Evolutionary conservation across 495 filamentous ascomycete genomes (phyloP).

Genomic region (Parmelia sp.): DNA sequence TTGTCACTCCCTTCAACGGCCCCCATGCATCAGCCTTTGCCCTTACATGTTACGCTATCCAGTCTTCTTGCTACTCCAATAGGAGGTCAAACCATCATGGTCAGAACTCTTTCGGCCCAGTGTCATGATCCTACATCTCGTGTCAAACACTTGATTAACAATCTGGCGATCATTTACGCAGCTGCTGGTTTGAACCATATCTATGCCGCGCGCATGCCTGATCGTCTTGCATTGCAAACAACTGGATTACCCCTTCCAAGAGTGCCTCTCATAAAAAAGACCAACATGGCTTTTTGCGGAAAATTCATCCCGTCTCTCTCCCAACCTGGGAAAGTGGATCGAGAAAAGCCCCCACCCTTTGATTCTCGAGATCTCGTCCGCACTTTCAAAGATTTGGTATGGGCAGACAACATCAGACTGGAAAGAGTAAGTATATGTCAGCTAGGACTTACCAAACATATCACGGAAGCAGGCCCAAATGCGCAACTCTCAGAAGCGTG

Average conservation of each 20-base stretch:
- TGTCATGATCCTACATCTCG: background rate
- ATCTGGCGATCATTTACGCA: background rate
- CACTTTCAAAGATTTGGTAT: background rate
- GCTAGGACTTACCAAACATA: background rate
- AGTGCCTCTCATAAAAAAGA: background rate
- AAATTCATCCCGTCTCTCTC: background rate
- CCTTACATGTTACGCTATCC: constrained; percentile 2
- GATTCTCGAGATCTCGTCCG: background rate
- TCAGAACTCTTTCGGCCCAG: background rate
- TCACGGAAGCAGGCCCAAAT: background rate
- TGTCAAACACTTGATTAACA: background rate
- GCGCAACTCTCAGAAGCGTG: background rate
- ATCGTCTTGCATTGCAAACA: background rate
- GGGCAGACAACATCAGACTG: background rate
- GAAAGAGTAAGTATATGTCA: constrained; percentile 5
- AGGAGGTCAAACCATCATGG: background rate
- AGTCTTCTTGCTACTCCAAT: background rate
- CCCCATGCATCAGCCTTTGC: background rate
- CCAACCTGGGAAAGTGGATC: background rate
- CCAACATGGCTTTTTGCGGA: background rate
- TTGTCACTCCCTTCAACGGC: background rate
- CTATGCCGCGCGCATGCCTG: background rate
- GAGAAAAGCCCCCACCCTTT: fast-evolving
- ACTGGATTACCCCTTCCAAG: background rate
- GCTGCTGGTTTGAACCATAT: background rate